Evolutionary conservation across 345 rosid genomes (phyloP).

Genomic region (Hevea brasiliensis): DNA sequence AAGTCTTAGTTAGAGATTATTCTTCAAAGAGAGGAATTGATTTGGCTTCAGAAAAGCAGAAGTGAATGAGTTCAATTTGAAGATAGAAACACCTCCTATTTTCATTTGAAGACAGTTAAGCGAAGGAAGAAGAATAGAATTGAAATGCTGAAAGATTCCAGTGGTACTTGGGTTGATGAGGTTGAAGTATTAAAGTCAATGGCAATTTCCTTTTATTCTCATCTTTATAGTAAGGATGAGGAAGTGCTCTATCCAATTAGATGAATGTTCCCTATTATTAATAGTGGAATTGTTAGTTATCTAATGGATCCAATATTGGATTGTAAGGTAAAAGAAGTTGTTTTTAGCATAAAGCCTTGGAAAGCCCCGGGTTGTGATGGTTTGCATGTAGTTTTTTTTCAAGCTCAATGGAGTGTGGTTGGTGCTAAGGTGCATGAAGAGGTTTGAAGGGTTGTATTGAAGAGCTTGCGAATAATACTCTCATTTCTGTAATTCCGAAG

Average conservation of each 20-base stretch:
- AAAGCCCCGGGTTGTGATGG: conserved; percentile 7
- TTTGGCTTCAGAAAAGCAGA: not conserved
- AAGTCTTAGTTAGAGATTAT: no score
- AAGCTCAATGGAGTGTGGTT: not conserved
- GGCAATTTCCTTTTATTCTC: not conserved
- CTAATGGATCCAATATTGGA: not conserved
- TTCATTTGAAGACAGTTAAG: not conserved
- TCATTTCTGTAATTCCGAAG: not conserved
- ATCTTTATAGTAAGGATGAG: not conserved
- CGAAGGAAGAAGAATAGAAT: not conserved
- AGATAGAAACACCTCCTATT: not conserved
- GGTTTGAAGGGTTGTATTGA: not conserved
- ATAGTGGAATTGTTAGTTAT: not conserved
- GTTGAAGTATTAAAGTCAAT: not conserved
- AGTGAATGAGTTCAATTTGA: not conserved
- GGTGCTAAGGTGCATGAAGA: not conserved
- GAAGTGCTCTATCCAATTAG: not conserved
- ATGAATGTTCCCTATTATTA: not conserved
- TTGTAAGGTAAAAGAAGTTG: not conserved
- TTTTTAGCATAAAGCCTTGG: not conserved
- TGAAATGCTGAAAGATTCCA: not conserved
- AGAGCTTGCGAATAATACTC: not conserved
- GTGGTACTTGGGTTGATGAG: not conserved
- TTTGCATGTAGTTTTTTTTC: not conserved
- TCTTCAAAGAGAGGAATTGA: not conserved